Conservation (phyloP, 371 early-diverging fungal genomes). For the Actinomortierella wolfii region DNA sequence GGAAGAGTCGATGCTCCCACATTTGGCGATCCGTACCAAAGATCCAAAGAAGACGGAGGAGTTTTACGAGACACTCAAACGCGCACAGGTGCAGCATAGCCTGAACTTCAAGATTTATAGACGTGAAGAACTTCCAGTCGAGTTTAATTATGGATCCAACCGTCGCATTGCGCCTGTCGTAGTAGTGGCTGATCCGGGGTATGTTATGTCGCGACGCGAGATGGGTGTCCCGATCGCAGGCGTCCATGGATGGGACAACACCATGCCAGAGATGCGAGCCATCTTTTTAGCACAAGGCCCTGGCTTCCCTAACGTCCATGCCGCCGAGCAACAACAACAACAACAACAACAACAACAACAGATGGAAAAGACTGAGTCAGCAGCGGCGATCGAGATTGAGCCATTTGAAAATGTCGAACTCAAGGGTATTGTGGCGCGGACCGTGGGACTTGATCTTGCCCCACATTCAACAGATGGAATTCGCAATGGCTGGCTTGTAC, state of each 20-base stretch:
- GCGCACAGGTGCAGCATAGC: constrained; percentile 39
- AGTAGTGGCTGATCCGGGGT: constrained; percentile 70
- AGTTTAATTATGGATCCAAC: constrained; percentile 63
- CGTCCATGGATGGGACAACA: constrained; percentile 88
- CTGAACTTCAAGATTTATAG: constrained; percentile 67
- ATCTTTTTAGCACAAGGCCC: constrained; percentile 89
- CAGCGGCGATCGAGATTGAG: constrained; percentile 32
- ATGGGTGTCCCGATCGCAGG: constrained; percentile 54
- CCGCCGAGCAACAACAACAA: neutral
- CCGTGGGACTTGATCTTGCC: constrained; percentile 67
- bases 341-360: constrained; percentile 7
- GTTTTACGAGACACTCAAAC: constrained; percentile 48
- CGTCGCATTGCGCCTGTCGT: constrained; percentile 77
- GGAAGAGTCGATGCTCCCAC: constrained; percentile 44
- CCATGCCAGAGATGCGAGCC: constrained; percentile 81
- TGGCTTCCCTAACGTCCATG: constrained; percentile 49
- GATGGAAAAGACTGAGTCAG: constrained; percentile 14
- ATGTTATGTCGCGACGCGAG: constrained; percentile 46
- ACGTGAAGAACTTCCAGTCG: constrained; percentile 67
- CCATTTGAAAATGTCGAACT: constrained; percentile 78
- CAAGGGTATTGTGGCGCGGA: constrained; percentile 67
- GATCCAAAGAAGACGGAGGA: constrained; percentile 18
- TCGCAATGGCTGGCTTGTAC: constrained; percentile 22
- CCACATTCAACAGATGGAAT: constrained; percentile 34
- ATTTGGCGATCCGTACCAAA: constrained; percentile 26